phyloP scores from a whole-genome alignment of 148 eudicot species.

The Cornus suecica region DNA sequence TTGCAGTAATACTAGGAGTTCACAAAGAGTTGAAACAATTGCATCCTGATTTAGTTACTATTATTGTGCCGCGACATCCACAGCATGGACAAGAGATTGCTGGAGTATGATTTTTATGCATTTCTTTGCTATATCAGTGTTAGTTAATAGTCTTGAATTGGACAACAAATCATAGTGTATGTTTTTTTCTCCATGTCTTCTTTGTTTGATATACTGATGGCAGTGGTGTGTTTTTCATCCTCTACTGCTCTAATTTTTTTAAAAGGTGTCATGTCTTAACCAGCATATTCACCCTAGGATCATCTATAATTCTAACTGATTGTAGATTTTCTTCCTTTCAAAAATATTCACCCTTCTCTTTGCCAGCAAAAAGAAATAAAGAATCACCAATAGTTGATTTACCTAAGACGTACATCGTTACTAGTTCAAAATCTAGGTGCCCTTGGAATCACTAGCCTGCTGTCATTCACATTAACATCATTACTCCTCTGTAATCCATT shows the following conservation, averaged over 20 bases:
- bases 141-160: neutral
- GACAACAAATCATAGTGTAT: neutral
- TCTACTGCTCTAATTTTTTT: neutral
- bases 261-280: neutral
- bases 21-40: conserved; percentile 52
- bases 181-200: neutral
- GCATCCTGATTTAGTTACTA: conserved; percentile 54
- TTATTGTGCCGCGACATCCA: conserved; percentile 85
- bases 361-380: too few relatives aligned
- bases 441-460: too few relatives aligned
- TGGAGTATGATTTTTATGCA: conserved; percentile 39
- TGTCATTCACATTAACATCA: too few relatives aligned
- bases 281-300: too few relatives aligned
- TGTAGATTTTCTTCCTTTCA: too few relatives aligned
- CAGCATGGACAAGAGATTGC: conserved; percentile 57
- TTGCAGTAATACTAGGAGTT: conserved; percentile 67
- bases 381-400: too few relatives aligned
- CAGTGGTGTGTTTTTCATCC: neutral
- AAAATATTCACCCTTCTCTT: too few relatives aligned
- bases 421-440: too few relatives aligned
- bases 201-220: neutral
- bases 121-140: neutral
- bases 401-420: too few relatives aligned
- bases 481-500: too few relatives aligned
- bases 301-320: too few relatives aligned